Conservation (phyloP, 2,329 filamentous ascomycete species). For the Ilyonectria robusta region DNA sequence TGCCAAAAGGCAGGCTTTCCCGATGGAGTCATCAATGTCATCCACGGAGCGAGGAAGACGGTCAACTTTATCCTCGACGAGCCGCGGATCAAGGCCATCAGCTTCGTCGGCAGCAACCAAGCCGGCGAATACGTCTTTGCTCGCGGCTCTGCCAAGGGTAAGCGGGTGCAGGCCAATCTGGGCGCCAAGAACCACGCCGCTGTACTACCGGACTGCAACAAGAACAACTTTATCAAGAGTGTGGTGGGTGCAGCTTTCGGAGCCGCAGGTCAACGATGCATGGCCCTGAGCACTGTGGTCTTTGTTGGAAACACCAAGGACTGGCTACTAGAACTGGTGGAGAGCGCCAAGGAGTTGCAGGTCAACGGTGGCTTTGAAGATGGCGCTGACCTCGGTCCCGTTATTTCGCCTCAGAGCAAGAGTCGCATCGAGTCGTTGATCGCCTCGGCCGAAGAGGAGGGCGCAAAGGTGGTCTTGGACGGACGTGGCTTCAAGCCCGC, state of each 20-base stretch:
- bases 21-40: slow-evolving; percentile 78
- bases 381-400: slow-evolving; percentile 41
- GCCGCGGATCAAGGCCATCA: slow-evolving; percentile 77
- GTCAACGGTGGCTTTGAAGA: slow-evolving; percentile 42
- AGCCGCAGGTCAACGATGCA: slow-evolving; percentile 78
- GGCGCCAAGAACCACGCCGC: slow-evolving; percentile 80
- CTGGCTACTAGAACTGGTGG: slow-evolving; percentile 75
- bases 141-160: slow-evolving; percentile 78
- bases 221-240: slow-evolving; percentile 76
- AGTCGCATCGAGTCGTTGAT: slow-evolving; percentile 41
- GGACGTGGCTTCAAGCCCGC: slow-evolving; percentile 39
- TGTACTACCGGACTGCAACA: slow-evolving; percentile 77
- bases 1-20: slow-evolving; percentile 82
- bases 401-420: slow-evolving; percentile 40
- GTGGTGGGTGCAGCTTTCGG: slow-evolving; percentile 78
- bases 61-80: slow-evolving; percentile 80
- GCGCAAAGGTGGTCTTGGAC: slow-evolving; percentile 40
- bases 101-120: slow-evolving; percentile 78
- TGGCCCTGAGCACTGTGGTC: slow-evolving; percentile 77
- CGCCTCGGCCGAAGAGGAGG: slow-evolving; percentile 39
- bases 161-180: slow-evolving; percentile 78
- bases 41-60: slow-evolving; percentile 75
- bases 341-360: slow-evolving; percentile 69
- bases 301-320: slow-evolving; percentile 74
- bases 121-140: slow-evolving; percentile 79